A percentile compares a stretch with the other conserved stretches of the same genome.
These are phyloP conservation scores for Sclerotinia nivalis DNA, from an alignment of 2,329 filamentous ascomycete genomes.

Conservation along the genomic window DNA sequence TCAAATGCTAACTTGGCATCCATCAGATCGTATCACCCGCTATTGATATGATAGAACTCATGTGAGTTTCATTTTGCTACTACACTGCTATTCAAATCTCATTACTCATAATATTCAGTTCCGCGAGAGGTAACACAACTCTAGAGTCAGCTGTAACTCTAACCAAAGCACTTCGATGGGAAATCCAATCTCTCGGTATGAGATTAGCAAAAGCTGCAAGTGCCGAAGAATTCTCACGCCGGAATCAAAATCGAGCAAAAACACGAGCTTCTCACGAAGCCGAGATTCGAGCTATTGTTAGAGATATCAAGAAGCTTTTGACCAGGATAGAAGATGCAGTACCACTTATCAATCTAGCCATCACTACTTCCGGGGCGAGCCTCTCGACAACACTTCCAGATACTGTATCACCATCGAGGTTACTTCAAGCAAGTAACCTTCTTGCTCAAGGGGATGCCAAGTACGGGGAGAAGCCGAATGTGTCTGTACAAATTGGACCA, in stretches of 20 bases:
- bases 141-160: conserved; percentile 83
- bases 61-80: conserved; percentile 51
- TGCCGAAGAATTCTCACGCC: conserved; percentile 56
- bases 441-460: conserved; percentile 83
- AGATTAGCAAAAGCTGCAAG: conserved; percentile 70
- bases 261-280: conserved; percentile 58
- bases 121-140: conserved; percentile 73
- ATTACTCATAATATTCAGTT: conserved; percentile 45
- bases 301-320: conserved; percentile 74
- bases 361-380: conserved; percentile 88
- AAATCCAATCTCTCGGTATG: conserved; percentile 78
- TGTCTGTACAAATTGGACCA: conserved; percentile 79
- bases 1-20: background rate
- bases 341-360: conserved; percentile 87
- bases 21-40: conserved; percentile 79
- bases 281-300: conserved; percentile 69
- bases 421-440: conserved; percentile 91
- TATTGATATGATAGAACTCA: conserved; percentile 89
- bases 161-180: conserved; percentile 78
- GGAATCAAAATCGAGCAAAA: conserved; percentile 48
- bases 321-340: conserved; percentile 85
- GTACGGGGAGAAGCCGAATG: conserved; percentile 65
- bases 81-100: conserved; percentile 41
- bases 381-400: conserved; percentile 77
- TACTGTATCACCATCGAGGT: conserved; percentile 83